Evolutionary conservation across 257 asterid species (phyloP), one percentile per base, ranked within the genome.

Genomic region (Solanum stenotomum): DNA sequence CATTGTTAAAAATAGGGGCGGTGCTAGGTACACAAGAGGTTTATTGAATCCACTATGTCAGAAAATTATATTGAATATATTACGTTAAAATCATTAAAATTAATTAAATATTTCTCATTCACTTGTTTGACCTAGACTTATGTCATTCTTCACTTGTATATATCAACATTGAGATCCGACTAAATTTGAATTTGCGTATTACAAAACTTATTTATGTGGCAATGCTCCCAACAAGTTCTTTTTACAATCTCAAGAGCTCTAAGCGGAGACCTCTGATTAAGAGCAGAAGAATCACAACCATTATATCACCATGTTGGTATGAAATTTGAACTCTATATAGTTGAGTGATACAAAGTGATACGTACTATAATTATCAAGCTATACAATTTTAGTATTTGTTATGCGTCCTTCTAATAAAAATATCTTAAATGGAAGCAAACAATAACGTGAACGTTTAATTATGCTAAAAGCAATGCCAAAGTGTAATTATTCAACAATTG

Each of bases 101-200:
- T 61, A 61, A 9, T 3, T 61, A 1, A 61, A 0, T 63, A 63
- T 1, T 52, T 63, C 71, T 63, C 71, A n/a, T 4, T 8, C 14
- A 23, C 31, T 63, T 23, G 15, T 63, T 63, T 23, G 68, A 61
- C 1, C 1, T 61, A 0, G 12, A 61, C 13, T 2, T 59, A 59
- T 59, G 0, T 9, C 6, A n/a, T n/a, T 2, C 16, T 3, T 10
- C 2, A n/a, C 2, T n/a, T 65, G 4, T 25, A 31, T 31, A 31
- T 31, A 12, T n/a, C 3, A 1, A 0, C 0, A 65, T 65, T 65
- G 1, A 0, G 0, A 10, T 11, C 0, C 1, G 0, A n/a, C 2
- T n/a, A 65, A 65, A 65, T 65, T n/a, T 2, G 4, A n/a, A 11
- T 65, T n/a, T 0, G 0, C 18, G 0, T 4, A 65, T 65, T 25